phyloP scores from a whole-genome alignment of 2,329 filamentous ascomycete genomes.

The Cytospora mali region DNA sequence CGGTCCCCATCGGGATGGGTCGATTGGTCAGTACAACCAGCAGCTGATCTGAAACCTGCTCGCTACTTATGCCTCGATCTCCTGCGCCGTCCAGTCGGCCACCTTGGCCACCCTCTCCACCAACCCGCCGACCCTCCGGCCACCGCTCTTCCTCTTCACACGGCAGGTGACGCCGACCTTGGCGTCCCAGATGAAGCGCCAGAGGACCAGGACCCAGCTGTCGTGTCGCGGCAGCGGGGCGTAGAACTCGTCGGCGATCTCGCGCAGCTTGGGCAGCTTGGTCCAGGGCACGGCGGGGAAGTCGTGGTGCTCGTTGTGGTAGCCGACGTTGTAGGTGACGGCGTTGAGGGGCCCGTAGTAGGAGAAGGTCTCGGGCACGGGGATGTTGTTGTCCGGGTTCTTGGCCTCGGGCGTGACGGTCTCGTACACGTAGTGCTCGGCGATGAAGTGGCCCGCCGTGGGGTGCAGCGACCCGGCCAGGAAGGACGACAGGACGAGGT shows the following conservation, averaged over 20 bases:
- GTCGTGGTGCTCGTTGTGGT: slow-evolving; percentile 99
- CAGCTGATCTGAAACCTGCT: background rate
- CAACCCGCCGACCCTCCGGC: slow-evolving; percentile 57
- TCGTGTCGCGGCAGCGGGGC: slow-evolving; percentile 80
- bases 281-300: slow-evolving; percentile 98
- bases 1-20: background rate
- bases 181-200: slow-evolving; percentile 92
- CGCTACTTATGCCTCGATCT: slow-evolving; percentile 61
- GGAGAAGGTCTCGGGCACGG: slow-evolving; percentile 90
- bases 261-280: slow-evolving; percentile 72
- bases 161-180: slow-evolving; percentile 88
- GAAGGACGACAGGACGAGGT: slow-evolving; percentile 88
- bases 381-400: slow-evolving; percentile 61
- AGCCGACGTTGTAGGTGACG: slow-evolving; percentile 93
- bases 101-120: slow-evolving; percentile 44
- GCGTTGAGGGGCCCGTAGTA: slow-evolving; percentile 95
- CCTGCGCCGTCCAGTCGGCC: slow-evolving; percentile 66
- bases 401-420: slow-evolving; percentile 58
- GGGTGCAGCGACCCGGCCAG: slow-evolving; percentile 92
- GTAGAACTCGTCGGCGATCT: slow-evolving; percentile 90
- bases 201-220: slow-evolving; percentile 92
- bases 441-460: slow-evolving; percentile 96
- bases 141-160: slow-evolving; percentile 87
- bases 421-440: slow-evolving; percentile 89
- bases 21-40: background rate